These are phyloP conservation scores for Trichoderma sp. DNA, from an alignment of 2,329 filamentous ascomycete species.

Conservation along the genomic window DNA sequence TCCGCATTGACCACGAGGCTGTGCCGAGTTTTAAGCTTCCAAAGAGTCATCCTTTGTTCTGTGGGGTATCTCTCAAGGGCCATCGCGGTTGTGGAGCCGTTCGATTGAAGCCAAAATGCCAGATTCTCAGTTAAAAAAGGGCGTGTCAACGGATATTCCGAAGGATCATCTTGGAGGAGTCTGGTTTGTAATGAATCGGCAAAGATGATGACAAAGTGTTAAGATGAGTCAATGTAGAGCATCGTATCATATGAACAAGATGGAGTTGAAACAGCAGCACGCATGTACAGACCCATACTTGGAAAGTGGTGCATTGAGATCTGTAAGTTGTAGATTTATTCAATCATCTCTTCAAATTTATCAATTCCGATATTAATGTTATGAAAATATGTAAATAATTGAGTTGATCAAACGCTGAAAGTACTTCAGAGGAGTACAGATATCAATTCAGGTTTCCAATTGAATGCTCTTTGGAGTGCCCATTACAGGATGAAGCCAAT, in stretches of 20 bases:
- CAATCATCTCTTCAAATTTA: not conserved
- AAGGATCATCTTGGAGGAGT: not conserved
- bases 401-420: not conserved
- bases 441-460: too few species aligned
- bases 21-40: not conserved
- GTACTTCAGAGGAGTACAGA: too few species aligned
- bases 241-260: not conserved
- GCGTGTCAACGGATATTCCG: not conserved
- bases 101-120: not conserved
- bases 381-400: not conserved
- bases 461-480: too few species aligned
- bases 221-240: not conserved
- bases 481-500: not conserved
- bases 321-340: not conserved
- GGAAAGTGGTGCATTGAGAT: not conserved
- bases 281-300: too few species aligned
- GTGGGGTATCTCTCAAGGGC: not conserved
- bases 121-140: not conserved
- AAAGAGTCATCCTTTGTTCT: slow-evolving; percentile 1
- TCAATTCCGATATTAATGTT: not conserved
- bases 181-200: not conserved
- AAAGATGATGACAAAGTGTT: not conserved
- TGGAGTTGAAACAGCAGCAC: not conserved
- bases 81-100: not conserved
- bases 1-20: not conserved